Evolutionary conservation across 2,329 filamentous ascomycete species (phyloP), one percentile per base, ranked within the genome.

Genomic region (Pseudogymnoascus verrucosus): DNA sequence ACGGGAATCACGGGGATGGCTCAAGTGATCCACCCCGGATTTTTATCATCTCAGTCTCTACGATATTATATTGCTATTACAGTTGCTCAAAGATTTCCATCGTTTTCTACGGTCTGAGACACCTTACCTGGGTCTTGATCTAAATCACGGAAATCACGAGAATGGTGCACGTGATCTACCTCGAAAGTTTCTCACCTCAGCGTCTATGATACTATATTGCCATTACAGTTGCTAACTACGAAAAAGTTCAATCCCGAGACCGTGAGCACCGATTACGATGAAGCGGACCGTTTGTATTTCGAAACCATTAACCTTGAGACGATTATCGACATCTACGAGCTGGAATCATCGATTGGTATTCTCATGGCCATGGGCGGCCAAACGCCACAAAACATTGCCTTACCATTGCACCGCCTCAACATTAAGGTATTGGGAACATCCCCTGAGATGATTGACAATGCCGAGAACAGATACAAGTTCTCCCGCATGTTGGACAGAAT

Each of bases 381-480:
- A 75, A 96, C 91, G 0, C 93, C 95, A 2, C 98, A 98, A 83
- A 98, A 98, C 80, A 97, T 99, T 71, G 92, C 95, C 1, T 82
- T 98, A 61, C 90, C 91, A 2, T 84, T 99, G 19, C 88, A 93
- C 75, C 89, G 93, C 67, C 84, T 92, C 60, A 95, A 96, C 66
- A 90, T 96, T 73, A 96, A 93, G 79, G 88, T 98, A 37, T 82
- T 98, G 3, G 95, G 95, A 69, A 99, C 95, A 1, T 97, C 93
- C 0, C 95, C 95, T 8, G 95, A 99, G 76, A 98, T 98, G 93
- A 98, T 99, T 73, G 95, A 99, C 75, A 91, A 85, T 37, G 95
- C 95, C 1, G 95, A 99, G 80, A 98, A 99, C 76, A 84, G 95
- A 64, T 98, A 96, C 84, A 98, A 98, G 81, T 98, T 98, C 81